Base-by-base conservation (phyloP, 805 yeast species). In the Yarrowia deformans region DNA sequence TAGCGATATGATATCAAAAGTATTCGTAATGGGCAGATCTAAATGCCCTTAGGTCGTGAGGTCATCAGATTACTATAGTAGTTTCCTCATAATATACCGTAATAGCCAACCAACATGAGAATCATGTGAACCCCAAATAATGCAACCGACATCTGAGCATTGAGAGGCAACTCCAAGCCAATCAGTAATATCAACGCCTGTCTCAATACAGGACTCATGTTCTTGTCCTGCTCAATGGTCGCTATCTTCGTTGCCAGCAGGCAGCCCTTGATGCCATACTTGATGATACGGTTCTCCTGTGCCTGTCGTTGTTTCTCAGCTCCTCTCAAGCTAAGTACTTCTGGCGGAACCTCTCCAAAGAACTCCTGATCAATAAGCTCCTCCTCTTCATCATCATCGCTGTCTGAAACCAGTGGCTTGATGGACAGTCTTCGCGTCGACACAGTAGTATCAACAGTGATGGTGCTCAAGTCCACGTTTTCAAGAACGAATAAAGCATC, bases 401-500 rank as follows among this genome's bases (percentile, higher is more conserved):
- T 19, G 8, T 37, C 39, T 3, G n/a, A 5, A 3, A 49, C 8
- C 1, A 49, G 23, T 1, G 50, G 66, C 32, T 45, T 60, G 32
- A 60, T 60, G 2, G 66, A 60, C 10, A 60, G 16, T 45, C 66
- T n/a, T 19, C 66, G 18, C 6, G 40, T 34, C 0, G 66, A 32
- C 49, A 56, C 7, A 18, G 49, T 29, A 3, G 45, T 32, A 5
- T 56, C 64, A 8, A 56, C 49, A 3, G 66, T 18, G 34, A 60
- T 32, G 7, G 52, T 45, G 52, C 40, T 35, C 40, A 43, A 23
- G 6, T 42, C 42, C 23, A 60, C 34, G 16, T 42, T 60, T 18
- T 60, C 66, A 0, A 60, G 34, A n/a, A 60, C 42, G 6, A 70
- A 69, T 13, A 83, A 74, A 0, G 85, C 77, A 23, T 81, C 81